Evolutionary conservation across 306 rosid genomes (phyloP).

Genomic region (Cucurbita moschata): DNA sequence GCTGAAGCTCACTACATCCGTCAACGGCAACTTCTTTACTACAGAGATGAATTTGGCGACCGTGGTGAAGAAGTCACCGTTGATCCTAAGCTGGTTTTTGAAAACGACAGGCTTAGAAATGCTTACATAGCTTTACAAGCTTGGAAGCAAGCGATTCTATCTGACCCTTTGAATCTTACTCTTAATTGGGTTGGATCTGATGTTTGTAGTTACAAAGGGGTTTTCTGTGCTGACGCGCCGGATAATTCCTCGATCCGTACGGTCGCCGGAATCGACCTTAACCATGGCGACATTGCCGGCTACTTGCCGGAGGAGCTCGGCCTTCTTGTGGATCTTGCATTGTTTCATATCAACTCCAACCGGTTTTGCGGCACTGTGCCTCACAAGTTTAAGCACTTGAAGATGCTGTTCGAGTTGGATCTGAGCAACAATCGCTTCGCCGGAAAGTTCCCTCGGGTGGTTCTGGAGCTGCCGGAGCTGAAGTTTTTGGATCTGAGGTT

Average conservation of each 20-base stretch:
- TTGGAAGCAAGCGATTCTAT: constrained; percentile 76
- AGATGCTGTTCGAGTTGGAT: constrained; percentile 59
- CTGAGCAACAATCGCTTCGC: constrained; percentile 87
- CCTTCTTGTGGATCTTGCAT: constrained; percentile 56
- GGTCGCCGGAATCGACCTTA: constrained; percentile 92
- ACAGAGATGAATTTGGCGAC: constrained; percentile 67
- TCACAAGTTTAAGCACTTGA: constrained; percentile 38
- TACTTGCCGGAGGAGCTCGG: constrained; percentile 86
- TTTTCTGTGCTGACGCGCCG: constrained; percentile 60
- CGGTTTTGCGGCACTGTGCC: constrained; percentile 91
- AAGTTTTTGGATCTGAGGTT: constrained; percentile 92
- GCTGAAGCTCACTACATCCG: constrained; percentile 44
- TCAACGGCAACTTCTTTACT: constrained; percentile 73
- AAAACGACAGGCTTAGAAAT: constrained; percentile 38
- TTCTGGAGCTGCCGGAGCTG: constrained; percentile 46
- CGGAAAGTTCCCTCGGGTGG: constrained; percentile 72
- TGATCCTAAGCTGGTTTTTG: constrained; percentile 60
- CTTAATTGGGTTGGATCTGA: constrained; percentile 55
- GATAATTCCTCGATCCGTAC: constrained; percentile 45
- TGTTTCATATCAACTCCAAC: constrained; percentile 70
- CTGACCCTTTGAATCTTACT: constrained; percentile 65
- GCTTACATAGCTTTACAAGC: constrained; percentile 86
- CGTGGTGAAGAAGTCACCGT: constrained; percentile 57
- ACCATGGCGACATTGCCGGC: constrained; percentile 93
- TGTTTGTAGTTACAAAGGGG: constrained; percentile 49